Percentiles rank a stretch among this genome's conserved stretches.
Conservation (phyloP, 306 rosid species). For the Alnus rubra region DNA sequence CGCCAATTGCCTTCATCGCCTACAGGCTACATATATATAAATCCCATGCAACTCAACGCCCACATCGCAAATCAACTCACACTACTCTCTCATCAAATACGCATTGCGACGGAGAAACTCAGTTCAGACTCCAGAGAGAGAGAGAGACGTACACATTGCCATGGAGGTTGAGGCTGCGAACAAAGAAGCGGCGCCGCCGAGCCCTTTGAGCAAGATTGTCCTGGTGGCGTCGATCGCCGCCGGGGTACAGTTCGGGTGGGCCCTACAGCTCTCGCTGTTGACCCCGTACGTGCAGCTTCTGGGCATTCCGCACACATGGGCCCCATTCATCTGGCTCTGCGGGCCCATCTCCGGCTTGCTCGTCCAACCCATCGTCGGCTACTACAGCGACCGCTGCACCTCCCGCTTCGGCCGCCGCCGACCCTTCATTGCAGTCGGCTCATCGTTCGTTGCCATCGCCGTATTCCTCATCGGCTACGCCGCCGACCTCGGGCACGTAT, state of each 20-base stretch:
- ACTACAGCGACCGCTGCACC: conserved; percentile 77
- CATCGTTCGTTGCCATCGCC: conserved; percentile 50
- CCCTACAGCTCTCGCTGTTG: conserved; percentile 69
- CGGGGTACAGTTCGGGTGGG: conserved; percentile 92
- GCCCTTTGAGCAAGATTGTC: conserved; percentile 48
- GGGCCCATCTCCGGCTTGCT: conserved; percentile 86
- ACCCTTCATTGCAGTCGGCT: conserved; percentile 68
- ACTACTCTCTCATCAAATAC: too few species aligned
- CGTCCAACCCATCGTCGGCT: conserved; percentile 83
- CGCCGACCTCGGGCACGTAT: conserved; percentile 68
- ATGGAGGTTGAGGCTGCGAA: conserved; percentile 27
- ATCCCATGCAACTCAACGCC: too few species aligned
- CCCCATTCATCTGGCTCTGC: conserved; percentile 87
- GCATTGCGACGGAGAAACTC: background rate
- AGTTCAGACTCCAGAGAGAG: background rate
- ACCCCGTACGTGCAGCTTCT: conserved; percentile 84
- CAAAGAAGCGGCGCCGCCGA: background rate
- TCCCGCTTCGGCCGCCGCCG: conserved; percentile 92
- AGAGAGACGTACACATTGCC: background rate
- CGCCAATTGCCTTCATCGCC: background rate
- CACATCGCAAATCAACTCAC: too few species aligned
- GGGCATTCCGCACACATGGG: conserved; percentile 68
- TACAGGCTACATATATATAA: too few species aligned
- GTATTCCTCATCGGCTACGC: conserved; percentile 86
- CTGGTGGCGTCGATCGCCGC: conserved; percentile 80